Conservation (phyloP, 129 eudicot species). For the Deinandra increscens region DNA sequence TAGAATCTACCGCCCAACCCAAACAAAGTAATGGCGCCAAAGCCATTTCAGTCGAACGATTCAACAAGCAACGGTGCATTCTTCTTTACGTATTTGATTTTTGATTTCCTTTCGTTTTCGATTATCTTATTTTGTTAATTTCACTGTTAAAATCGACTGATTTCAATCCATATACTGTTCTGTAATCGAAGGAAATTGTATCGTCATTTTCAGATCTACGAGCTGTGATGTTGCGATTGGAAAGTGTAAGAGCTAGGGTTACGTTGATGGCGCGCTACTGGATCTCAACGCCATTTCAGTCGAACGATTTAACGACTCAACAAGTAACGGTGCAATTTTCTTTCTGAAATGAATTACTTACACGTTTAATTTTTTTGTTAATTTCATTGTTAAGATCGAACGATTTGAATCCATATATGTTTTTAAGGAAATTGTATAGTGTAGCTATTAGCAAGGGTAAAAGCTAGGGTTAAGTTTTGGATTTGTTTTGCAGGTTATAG, state of each 20-base stretch:
- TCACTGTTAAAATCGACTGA: no score
- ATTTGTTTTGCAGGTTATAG: not conserved
- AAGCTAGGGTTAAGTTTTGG: not conserved
- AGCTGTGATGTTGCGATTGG: not conserved
- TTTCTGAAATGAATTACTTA: not conserved
- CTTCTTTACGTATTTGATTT: not conserved
- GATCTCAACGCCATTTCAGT: no score
- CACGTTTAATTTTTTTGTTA: not conserved
- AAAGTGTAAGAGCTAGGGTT: not conserved
- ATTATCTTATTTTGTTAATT: no score
- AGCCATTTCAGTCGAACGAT: constrained; percentile 1
- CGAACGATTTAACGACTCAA: no score
- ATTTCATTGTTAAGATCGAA: not conserved
- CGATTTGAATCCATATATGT: not conserved
- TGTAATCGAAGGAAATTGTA: not conserved
- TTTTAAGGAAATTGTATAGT: not conserved
- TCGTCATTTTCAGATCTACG: not conserved
- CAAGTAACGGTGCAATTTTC: not conserved
- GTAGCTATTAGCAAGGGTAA: no score
- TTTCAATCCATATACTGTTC: not conserved
- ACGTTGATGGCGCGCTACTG: no score
- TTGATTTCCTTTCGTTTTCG: no score
- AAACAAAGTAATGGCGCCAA: not conserved
- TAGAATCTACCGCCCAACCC: no score
- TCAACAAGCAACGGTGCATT: not conserved